These are phyloP conservation scores for Wickerhamomyces kurtzmanii DNA, from an alignment of 805 yeast species.

Conservation along the genomic window DNA sequence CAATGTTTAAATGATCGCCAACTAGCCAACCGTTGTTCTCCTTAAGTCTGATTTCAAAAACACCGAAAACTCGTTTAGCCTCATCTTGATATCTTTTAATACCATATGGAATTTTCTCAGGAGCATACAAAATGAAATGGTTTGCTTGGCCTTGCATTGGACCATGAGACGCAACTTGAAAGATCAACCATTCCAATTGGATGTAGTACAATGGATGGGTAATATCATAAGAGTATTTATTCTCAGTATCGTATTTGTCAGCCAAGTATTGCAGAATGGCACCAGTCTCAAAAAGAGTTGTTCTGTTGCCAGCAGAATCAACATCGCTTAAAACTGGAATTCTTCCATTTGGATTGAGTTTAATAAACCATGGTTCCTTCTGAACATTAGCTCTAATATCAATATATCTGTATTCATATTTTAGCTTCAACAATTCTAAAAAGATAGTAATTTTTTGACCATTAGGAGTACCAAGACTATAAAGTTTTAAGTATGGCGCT, in stretches of 20 bases:
- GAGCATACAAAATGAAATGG: constrained; percentile 34
- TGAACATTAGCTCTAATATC: constrained; percentile 34
- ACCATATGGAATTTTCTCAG: constrained; percentile 44
- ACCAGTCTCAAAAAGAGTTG: constrained; percentile 45
- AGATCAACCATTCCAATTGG: constrained; percentile 41
- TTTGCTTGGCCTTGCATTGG: constrained; percentile 57
- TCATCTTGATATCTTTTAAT: constrained; percentile 41
- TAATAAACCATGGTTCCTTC: constrained; percentile 47
- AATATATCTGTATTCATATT: constrained; percentile 25
- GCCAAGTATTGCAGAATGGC: constrained; percentile 52
- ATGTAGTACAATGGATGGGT: constrained; percentile 37
- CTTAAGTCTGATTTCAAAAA: constrained; percentile 38
- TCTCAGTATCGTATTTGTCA: constrained; percentile 48
- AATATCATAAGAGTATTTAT: constrained; percentile 25
- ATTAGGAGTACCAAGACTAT: constrained; percentile 32
- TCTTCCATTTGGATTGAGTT: constrained; percentile 53
- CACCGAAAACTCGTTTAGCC: too few relatives aligned
- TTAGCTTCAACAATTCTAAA: constrained; percentile 20
- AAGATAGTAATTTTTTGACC: constrained; percentile 28
- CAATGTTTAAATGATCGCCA: constrained; percentile 48
- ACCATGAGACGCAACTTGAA: constrained; percentile 50
- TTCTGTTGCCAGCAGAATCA: constrained; percentile 26
- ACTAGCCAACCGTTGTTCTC: constrained; percentile 47
- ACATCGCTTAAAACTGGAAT: constrained; percentile 43
- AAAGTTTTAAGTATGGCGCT: constrained; percentile 34